Base-by-base conservation (phyloP, 2,329 filamentous ascomycete species). In the Pseudocercospora eumusae region DNA sequence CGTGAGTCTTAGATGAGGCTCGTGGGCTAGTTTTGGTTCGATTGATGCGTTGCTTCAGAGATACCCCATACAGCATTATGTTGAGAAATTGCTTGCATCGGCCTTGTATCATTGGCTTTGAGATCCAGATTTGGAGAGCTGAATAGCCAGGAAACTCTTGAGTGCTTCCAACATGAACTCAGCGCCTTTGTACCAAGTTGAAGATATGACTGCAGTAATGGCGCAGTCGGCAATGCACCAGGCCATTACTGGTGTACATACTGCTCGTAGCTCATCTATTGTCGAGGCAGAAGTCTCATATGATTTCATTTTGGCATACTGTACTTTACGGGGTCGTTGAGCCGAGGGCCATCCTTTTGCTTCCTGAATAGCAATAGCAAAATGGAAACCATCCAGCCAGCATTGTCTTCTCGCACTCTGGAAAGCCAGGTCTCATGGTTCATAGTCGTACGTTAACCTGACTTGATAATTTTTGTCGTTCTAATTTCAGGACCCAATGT, bases 1-100 rank as follows among this genome's bases (percentile, higher is more conserved):
- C 31, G 68, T 76, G 50, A 73, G 69, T 52, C 56, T 73, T 53
- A 67, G 67, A 25, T 74, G 62, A 71, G 23, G n/a, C 2, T 20
- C 4, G 28, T 4, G 44, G 15, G 25, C 47, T n/a, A n/a, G n/a
- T 40, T 9, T 40, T 23, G 23, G n/a, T n/a, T n/a, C 5, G 4
- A 23, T 15, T 21, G 15, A 36, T 31, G 40, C 36, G 15, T 56
- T 56, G 60, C 56, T 58, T 53, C 20, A n/a, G 25, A 55, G 60
- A 62, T 62, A 62, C 60, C 60, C 60, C 47, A 50, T 25, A n/a
- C 8, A 31, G 47, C 23, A 52, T 52, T 1, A 10, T 31, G 8
- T 40, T 40, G 3, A 18, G 36, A 8, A 40, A 18, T 18, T 6
- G 36, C 6, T 5, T 18, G 36, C 15, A 15, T 9, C 9, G 3